Evolutionary conservation across 768 basidiomycete species (phyloP).

Genomic region (Leccinum longicurvipes): DNA sequence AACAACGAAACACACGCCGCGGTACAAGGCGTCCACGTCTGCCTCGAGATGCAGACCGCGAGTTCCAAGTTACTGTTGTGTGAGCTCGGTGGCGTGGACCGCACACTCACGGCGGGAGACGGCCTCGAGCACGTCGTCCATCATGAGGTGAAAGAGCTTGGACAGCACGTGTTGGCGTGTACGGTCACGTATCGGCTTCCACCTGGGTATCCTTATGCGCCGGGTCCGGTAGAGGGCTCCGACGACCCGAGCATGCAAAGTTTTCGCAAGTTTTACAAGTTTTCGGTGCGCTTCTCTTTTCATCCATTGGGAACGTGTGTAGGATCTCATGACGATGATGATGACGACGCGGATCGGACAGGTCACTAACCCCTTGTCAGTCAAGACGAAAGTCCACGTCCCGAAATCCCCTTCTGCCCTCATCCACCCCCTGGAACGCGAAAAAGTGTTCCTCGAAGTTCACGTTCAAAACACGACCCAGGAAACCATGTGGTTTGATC

Average conservation of each 20-base stretch:
- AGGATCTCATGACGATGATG: not conserved
- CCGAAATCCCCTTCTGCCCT: conserved; percentile 71
- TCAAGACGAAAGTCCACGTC: conserved; percentile 89
- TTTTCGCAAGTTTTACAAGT: conserved; percentile 90
- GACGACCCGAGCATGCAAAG: conserved; percentile 59
- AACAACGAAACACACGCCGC: conserved; percentile 71
- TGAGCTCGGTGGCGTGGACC: conserved; percentile 57
- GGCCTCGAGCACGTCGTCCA: conserved; percentile 66
- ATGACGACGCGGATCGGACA: conserved; percentile 27
- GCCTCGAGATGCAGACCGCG: conserved; percentile 84
- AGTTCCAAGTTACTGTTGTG: conserved; percentile 59
- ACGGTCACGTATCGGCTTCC: conserved; percentile 80
- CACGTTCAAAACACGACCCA: conserved; percentile 88
- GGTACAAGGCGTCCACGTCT: conserved; percentile 61
- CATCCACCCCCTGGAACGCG: conserved; percentile 60
- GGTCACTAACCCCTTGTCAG: conserved; percentile 93
- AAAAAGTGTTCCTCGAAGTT: conserved; percentile 87
- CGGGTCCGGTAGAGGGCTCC: conserved; percentile 46
- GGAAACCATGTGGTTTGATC: conserved; percentile 73
- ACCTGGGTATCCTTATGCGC: conserved; percentile 47
- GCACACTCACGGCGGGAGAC: conserved; percentile 51
- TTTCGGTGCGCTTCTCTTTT: conserved; percentile 55
- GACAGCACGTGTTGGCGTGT: conserved; percentile 85
- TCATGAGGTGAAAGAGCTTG: conserved; percentile 93
- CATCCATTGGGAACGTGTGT: not conserved